phyloP scores from a whole-genome alignment of 139 green algal genomes.

The Tetraselmis chui region DNA sequence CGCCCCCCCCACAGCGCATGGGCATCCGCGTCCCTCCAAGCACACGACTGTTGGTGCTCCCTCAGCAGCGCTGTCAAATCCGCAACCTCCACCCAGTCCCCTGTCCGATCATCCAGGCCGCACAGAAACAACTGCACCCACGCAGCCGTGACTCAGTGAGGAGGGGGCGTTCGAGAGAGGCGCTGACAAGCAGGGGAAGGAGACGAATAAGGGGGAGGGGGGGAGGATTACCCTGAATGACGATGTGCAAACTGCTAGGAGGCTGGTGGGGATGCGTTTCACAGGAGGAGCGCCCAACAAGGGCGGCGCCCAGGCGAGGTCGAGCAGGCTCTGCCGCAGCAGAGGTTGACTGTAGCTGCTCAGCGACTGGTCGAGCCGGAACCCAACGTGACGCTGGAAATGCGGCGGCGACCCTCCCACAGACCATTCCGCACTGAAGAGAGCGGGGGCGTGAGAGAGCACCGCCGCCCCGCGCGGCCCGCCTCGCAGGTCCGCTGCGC shows the following conservation, averaged over 20 bases:
- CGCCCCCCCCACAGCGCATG: too few relatives aligned
- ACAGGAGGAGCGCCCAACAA: neutral
- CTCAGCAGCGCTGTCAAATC: neutral
- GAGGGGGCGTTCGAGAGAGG: too few relatives aligned
- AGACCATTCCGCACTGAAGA: neutral
- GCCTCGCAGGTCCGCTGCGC: neutral
- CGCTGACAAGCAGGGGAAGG: neutral
- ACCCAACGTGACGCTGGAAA: neutral
- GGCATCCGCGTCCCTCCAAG: neutral
- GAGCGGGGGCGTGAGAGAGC: neutral
- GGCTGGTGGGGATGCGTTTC: neutral
- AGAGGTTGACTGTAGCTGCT: neutral
- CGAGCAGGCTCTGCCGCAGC: neutral
- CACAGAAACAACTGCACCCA: neutral
- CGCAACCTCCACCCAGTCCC: neutral
- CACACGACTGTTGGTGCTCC: neutral
- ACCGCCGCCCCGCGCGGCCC: too few relatives aligned
- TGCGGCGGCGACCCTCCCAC: neutral
- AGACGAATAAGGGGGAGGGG: neutral
- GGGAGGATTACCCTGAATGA: neutral
- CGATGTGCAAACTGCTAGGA: neutral
- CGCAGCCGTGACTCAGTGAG: neutral
- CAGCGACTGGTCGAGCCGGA: neutral
- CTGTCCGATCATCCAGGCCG: neutral
- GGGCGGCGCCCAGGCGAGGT: neutral